Conservation (phyloP, 306 rosid genomes). For the Quercus variabilis region DNA sequence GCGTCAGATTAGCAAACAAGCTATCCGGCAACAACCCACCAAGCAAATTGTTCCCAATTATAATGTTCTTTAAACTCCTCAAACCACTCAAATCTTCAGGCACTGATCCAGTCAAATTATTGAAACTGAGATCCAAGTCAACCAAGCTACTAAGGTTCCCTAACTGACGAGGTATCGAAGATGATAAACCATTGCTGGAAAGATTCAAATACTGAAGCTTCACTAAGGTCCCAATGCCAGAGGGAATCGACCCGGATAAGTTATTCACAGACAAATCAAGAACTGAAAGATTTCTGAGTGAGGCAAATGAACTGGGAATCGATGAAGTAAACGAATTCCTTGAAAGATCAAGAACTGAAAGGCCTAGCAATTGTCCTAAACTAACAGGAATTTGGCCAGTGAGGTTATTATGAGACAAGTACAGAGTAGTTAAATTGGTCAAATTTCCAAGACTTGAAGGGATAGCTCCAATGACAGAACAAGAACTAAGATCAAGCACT, state of each 20-base stretch:
- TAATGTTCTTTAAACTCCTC: conserved; percentile 55
- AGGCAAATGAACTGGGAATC: conserved; percentile 44
- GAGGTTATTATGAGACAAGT: conserved; percentile 65
- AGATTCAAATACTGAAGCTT: conserved; percentile 72
- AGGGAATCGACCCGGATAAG: conserved; percentile 56
- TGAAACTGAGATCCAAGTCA: conserved; percentile 83
- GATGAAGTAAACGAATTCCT: conserved; percentile 51
- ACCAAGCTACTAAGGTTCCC: conserved; percentile 61
- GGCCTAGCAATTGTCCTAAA: conserved; percentile 51
- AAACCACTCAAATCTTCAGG: conserved; percentile 50
- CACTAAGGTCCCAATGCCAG: conserved; percentile 46
- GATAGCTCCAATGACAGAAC: conserved; percentile 58
- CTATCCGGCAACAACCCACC: conserved; percentile 46
- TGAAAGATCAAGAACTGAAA: conserved; percentile 74
- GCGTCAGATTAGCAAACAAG: conserved; percentile 39
- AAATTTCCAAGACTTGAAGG: conserved; percentile 67
- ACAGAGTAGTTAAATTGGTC: conserved; percentile 56
- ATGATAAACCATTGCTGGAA: conserved; percentile 55
- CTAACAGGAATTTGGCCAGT: conserved; percentile 57
- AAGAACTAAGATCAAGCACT: conserved; percentile 81
- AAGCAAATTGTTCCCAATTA: conserved; percentile 49
- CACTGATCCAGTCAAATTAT: conserved; percentile 49
- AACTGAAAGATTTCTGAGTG: conserved; percentile 55
- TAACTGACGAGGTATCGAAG: conserved; percentile 55
- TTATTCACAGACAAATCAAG: conserved; percentile 67